Evolutionary conservation across 495 filamentous ascomycete species (phyloP), one percentile per base, ranked within the genome.

Genomic region (Trichoderma parareesei): DNA sequence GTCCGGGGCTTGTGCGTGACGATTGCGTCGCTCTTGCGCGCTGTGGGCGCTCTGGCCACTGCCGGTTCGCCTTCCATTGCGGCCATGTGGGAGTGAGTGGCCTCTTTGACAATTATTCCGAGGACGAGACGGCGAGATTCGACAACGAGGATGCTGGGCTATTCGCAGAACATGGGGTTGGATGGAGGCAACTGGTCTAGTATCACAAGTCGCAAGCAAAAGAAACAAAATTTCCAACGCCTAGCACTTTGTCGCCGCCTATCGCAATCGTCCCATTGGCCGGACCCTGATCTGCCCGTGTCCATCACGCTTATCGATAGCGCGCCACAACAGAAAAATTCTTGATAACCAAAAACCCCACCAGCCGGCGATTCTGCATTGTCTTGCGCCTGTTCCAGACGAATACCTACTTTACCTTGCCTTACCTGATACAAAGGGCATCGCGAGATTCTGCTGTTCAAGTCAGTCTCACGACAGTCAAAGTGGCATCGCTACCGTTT

Each of bases 401-500:
- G n/a, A 60, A 46, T 46, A 13, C n/a, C 27, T 27, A 27, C 27
- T 2, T 27, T 2, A 27, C 27, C 27, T 27, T 27, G 27, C 27
- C 27, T 27, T 27, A 27, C 27, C 27, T 27, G 27, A 55, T 33
- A 55, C 16, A 18, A 18, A 33, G 27, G 27, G 7, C 48, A 55
- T 18, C 14, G 8, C 27, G 27, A 7, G 48, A 7, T 55, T 55
- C 27, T 8, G 16, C 48, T 33, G 6, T 7, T 6, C 7, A 55
- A 33, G 48, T 33, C 27, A 20, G 33, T 64, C 53, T 41, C 38
- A n/a, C 38, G 5, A 9, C 20, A 27, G 38, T 35, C 75, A 83
- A 74, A 40, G 73, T 87, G 84, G 83, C 83, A 68, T 88, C 91
- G 65, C 79, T 96, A 74, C 90, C 92, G 3, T 95, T 89, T 70